These are phyloP conservation scores for Suillus bovinus DNA, from an alignment of 768 basidiomycete species.

Conservation along the genomic window DNA sequence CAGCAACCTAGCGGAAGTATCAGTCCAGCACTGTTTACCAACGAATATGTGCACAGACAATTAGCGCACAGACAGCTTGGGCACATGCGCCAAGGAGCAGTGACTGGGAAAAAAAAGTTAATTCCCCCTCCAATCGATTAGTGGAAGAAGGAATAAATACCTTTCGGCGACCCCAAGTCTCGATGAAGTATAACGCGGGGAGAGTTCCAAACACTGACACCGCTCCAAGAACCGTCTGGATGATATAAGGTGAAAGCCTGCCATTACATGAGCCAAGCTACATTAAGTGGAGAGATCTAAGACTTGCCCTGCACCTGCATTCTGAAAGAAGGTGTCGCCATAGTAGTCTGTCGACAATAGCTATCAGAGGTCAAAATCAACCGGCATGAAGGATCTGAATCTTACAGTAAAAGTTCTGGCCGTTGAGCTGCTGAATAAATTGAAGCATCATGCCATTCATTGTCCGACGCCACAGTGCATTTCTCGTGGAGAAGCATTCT, in stretches of 20 bases:
- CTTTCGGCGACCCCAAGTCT: slow-evolving; percentile 70
- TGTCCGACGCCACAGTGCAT: slow-evolving; percentile 72
- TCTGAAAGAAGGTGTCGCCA: slow-evolving; percentile 79
- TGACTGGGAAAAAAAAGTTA: slow-evolving; percentile 39
- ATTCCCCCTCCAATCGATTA: not conserved
- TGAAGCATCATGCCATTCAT: slow-evolving; percentile 80
- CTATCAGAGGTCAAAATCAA: slow-evolving; percentile 18
- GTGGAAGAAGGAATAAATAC: slow-evolving; percentile 35
- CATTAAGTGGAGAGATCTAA: not conserved
- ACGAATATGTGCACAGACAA: slow-evolving; percentile 39
- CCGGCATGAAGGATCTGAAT: slow-evolving; percentile 3
- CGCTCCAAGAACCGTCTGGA: slow-evolving; percentile 73
- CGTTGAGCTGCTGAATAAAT: slow-evolving; percentile 79
- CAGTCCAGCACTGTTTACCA: not conserved
- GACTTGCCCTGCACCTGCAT: slow-evolving; percentile 60
- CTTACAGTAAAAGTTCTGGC: slow-evolving; percentile 80
- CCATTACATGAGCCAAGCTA: not conserved
- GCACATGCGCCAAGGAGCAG: slow-evolving; percentile 63
- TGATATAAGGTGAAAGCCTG: slow-evolving; percentile 69
- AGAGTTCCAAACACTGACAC: slow-evolving; percentile 73
- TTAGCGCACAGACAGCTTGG: slow-evolving; percentile 62
- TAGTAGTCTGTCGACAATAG: slow-evolving; percentile 58
- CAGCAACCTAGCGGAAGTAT: slow-evolving; percentile 48
- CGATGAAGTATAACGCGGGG: slow-evolving; percentile 69
- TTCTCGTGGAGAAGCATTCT: slow-evolving; percentile 73